Conservation (phyloP, 306 rosid species). For the Cucumis melo region DNA sequence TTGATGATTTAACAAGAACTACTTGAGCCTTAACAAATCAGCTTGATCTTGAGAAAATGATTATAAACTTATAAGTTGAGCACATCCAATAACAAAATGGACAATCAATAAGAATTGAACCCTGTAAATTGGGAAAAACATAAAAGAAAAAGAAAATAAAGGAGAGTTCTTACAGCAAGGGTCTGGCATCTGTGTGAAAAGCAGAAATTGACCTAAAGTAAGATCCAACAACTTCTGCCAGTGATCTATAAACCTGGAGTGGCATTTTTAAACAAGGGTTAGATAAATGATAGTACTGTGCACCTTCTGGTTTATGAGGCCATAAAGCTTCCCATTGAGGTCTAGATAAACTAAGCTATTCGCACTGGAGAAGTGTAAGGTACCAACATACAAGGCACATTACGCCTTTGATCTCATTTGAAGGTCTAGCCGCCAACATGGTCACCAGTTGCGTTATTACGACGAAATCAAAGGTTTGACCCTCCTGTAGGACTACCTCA, state of each 20-base stretch:
- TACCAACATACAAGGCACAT: conserved; percentile 60
- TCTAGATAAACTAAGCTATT: conserved; percentile 21
- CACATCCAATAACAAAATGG: not conserved
- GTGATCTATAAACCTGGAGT: conserved; percentile 77
- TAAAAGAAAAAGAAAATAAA: conserved; percentile 14
- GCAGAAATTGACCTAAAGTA: conserved; percentile 76
- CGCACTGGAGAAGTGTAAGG: conserved; percentile 1
- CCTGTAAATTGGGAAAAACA: not conserved
- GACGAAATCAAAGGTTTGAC: conserved; percentile 64
- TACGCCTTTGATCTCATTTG: conserved; percentile 67
- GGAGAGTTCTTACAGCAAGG: conserved; percentile 56
- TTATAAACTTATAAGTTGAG: not conserved
- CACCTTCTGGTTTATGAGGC: not conserved
- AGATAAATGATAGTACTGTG: not conserved
- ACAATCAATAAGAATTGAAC: not conserved
- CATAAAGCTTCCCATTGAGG: conserved; percentile 4
- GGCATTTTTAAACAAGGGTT: conserved; percentile 5
- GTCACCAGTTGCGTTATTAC: conserved; percentile 79
- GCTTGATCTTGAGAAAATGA: not conserved
- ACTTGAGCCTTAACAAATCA: not conserved
- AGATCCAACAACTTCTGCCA: conserved; percentile 85
- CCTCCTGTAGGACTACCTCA: conserved; percentile 78
- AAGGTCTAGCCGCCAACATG: conserved; percentile 55
- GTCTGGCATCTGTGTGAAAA: conserved; percentile 54
- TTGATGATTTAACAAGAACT: not conserved